Evolutionary conservation across 805 yeast genomes (phyloP), one percentile per base, ranked within the genome.

Genomic region (Candida pini): DNA sequence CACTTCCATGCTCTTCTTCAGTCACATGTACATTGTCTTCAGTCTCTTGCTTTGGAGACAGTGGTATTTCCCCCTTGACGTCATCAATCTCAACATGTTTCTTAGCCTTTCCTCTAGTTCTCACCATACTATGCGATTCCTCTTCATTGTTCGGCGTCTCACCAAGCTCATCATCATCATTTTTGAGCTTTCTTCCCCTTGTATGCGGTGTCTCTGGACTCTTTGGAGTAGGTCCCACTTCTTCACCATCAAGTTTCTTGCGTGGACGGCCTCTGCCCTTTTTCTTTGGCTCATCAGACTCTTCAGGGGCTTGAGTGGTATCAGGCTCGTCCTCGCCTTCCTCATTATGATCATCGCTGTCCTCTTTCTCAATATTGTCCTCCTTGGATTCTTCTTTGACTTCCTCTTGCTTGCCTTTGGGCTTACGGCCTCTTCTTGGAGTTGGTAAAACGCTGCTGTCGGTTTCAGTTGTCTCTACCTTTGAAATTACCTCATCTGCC

Each of bases 261-360:
- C 28, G 18, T 4, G 30, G 38, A 15, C 38, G 25, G 17, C 35
- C 31, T 22, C 39, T 36, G n/a, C 31, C 31, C 13, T 31, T 32
- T 24, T 28, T 26, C 15, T 24, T 36, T 13, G 34, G 34, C n/a
- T 26, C 18, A 8, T 14, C 25, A 3, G 31, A 36, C 6, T 21
- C 34, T 18, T 34, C 23, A 28, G 10, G 28, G 15, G 18, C 24
- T 4, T 5, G 26, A 6, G 13, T 28, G 7, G 25, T 15, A 4
- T 32, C 36, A 12, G 14, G 14, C 10, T 13, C 34, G 5, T 17
- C 19, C 14, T 25, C 30, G 3, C 6, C 15, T 18, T 24, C 28
- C 10, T 28, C 33, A 17, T 18, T n/a, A n/a, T n/a, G n/a, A 22
- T 4, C 8, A 22, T 22, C 25, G 8, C 25, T 22, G 25, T 22